Base-by-base conservation (phyloP, 208 protist genomes). In the Acanthamoeba sp. region DNA sequence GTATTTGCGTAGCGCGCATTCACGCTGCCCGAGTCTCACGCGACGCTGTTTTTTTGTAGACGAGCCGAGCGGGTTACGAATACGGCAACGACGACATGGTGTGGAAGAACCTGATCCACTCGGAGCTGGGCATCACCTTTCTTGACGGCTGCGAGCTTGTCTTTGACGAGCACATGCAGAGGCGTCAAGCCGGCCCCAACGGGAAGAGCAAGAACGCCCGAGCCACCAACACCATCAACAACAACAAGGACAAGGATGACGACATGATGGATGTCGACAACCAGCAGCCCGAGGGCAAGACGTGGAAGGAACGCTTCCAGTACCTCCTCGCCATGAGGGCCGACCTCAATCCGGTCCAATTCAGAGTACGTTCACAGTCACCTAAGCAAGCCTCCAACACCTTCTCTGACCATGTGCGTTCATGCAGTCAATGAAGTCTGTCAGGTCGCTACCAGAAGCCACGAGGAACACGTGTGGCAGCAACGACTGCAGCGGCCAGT, bases 301-400 rank as follows among this genome's bases (percentile, higher is more conserved):
- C 73, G 10, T 82, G 73, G 73, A 82, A 82, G 73, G 38, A 82
- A 22, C 73, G 73, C 16, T 82, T 82, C 40, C 73, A 82, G 38
- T 50, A 82, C 27, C 38, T 82, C 12, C 10, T 82, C 38, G 9
- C 73, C 38, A 52, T 82, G 20, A 45, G 27, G 5, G 16, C 7
- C 42, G 73, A 82, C 12, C 73, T 82, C n/a, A 22, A 1, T 20
- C 73, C 73, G 16, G 73, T 82, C 18, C 73, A 50, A 12, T 82
- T 82, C 40, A 42, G 73, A 32, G 73, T 82, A 82, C 34, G 24
- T 64, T 4, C 14, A 48, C 42, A 48, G 2, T 59, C 52, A 24
- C 52, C 52, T 59, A 10, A 24, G 10, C 20, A 32, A 40, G 24
- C 6, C 14, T 36, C 27, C 32, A 12, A 9, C 29, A 12, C 5